Evolutionary conservation across 495 filamentous ascomycete genomes (phyloP).

Genomic region (Neurospora pannonica): DNA sequence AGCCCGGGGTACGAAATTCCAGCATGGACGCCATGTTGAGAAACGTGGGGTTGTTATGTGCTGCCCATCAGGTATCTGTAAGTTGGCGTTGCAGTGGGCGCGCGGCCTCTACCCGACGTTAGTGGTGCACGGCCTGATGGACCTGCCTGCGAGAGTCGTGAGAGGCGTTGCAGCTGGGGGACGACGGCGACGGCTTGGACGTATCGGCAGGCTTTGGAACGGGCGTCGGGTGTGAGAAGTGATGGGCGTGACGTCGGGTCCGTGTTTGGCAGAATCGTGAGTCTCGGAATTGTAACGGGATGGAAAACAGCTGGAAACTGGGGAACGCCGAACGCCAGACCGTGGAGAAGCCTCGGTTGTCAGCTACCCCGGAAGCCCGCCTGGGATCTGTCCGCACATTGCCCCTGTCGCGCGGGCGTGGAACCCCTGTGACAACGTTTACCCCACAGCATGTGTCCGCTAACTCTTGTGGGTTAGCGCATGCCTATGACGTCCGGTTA

Average conservation of each 20-base stretch:
- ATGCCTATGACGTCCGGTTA: background rate
- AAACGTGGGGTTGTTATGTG: background rate
- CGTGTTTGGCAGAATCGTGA: background rate
- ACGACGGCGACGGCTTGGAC: background rate
- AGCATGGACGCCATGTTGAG: conserved; percentile 56
- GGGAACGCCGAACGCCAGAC: background rate
- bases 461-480: background rate
- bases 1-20: conserved; percentile 85
- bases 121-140: background rate
- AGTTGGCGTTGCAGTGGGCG: background rate
- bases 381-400: background rate
- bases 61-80: background rate
- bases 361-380: background rate
- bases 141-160: background rate
- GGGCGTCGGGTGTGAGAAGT: background rate
- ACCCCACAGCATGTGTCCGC: background rate
- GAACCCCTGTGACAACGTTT: background rate
- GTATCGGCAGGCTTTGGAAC: background rate
- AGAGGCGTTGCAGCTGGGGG: background rate
- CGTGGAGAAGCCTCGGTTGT: conserved; percentile 2
- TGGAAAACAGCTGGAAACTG: background rate
- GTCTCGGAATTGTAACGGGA: background rate
- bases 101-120: background rate
- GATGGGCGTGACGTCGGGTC: background rate
- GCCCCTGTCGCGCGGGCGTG: background rate